Base-by-base conservation (phyloP, 768 basidiomycete genomes). In the Termitomyces sp. region DNA sequence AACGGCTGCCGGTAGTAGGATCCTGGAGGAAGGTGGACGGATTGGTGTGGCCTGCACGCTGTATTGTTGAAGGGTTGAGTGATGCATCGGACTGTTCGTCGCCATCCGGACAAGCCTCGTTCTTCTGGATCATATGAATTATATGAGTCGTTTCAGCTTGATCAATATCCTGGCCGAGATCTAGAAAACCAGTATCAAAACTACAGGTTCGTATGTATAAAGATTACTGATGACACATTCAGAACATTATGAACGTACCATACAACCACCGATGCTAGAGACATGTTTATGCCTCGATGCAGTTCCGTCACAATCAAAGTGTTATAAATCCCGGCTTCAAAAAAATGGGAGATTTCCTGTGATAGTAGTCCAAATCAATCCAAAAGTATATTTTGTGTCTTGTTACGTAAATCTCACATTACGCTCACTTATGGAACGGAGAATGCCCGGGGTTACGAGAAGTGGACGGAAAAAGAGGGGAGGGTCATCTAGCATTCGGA, bases 241-340 rank as follows among this genome's bases (percentile, higher is more conserved):
- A 46, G 23, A 48, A 28, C 4, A 48, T 31, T 14, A 44, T 50
- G 49, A 14, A 61, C 78, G 46, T 58, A 88, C 88, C 84, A 76
- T 63, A 91, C 77, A 10, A 91, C 78, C 30, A 85, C 69, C 7
- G 79, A 76, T 7, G 77, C 79, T 31, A 75, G 75, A 6, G 84
- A 81, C 28, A 87, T 53, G 47, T 83, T 84, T 11, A 87, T 61
- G 64, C 87, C 86, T 65, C 86, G 83, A 5, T 75, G 68, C 1
- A 77, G 75, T 62, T 82, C 82, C 1, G 83, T 85, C 30, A 79
- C 71, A 33, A 92, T 72, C 33, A 91, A 69, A 10, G 91, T 71
- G 64, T 92, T 92, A 60, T 74, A 77, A 10, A 74, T 75, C 3
- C 87, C 89, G 28, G 67, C 63, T 26, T 71, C 67, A 56, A 89